Conservation (phyloP, 371 early-diverging fungal species). For the Mucor racemosus region DNA sequence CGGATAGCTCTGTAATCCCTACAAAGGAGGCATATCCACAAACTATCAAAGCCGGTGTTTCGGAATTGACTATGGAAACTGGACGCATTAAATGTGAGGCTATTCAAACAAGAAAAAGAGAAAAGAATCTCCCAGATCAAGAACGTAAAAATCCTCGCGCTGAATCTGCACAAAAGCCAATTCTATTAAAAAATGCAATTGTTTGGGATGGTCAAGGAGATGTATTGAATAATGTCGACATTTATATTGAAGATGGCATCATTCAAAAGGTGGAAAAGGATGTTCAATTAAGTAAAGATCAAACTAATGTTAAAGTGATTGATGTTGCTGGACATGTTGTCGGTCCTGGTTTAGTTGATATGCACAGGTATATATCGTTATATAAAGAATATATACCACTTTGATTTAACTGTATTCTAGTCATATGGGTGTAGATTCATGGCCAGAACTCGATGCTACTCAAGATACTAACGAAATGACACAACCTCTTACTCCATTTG, state of each 20-base stretch:
- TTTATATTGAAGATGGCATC: conserved; percentile 56
- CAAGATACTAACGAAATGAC: conserved; percentile 74
- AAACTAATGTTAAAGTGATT: conserved; percentile 41
- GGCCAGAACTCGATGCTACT: conserved; percentile 62
- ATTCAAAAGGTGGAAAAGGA: conserved; percentile 46
- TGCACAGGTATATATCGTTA: conserved; percentile 65
- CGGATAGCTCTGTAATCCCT: conserved; percentile 17
- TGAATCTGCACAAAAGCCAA: conserved; percentile 21
- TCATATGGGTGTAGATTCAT: conserved; percentile 65
- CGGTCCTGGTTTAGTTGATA: conserved; percentile 79
- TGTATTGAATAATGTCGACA: conserved; percentile 49
- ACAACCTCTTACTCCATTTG: conserved; percentile 61
- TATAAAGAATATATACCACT: not conserved
- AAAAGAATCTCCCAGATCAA: conserved; percentile 3
- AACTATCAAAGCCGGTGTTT: conserved; percentile 16
- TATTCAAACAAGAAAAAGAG: conserved; percentile 16
- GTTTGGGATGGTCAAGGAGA: conserved; percentile 67
- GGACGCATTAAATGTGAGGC: conserved; percentile 26
- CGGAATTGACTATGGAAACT: conserved; percentile 22
- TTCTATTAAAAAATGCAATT: conserved; percentile 56
- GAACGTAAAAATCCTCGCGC: conserved; percentile 25
- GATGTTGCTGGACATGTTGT: conserved; percentile 70
- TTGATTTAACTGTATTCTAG: conserved; percentile 21
- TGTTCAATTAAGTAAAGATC: conserved; percentile 20
- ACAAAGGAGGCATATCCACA: not conserved